Conservation (phyloP, 768 basidiomycete species). For the Panellus pusillus region DNA sequence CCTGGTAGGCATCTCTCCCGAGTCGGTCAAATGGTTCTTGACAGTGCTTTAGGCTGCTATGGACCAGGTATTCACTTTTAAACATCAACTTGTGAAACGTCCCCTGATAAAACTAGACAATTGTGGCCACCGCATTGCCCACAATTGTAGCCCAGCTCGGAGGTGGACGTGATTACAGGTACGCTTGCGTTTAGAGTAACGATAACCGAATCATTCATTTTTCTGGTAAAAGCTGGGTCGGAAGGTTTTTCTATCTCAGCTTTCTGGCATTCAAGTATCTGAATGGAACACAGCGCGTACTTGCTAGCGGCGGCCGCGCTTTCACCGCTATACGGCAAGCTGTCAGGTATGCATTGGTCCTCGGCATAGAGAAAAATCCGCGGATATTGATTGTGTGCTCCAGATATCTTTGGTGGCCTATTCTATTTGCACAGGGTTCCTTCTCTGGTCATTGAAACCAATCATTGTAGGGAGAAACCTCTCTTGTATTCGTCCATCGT, state of each 20-base stretch:
- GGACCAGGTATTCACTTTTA: constrained; percentile 48
- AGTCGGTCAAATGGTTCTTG: constrained; percentile 16
- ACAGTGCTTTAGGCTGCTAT: constrained; percentile 43
- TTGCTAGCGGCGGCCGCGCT: constrained; percentile 67
- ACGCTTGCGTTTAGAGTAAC: not conserved
- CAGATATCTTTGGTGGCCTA: constrained; percentile 17
- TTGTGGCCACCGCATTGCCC: constrained; percentile 74
- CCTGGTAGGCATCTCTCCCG: constrained; percentile 27
- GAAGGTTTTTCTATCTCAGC: constrained; percentile 43
- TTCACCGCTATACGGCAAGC: constrained; percentile 75
- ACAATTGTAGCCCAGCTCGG: constrained; percentile 69
- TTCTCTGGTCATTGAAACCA: not conserved
- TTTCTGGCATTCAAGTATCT: not conserved
- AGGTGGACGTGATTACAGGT: constrained; percentile 54
- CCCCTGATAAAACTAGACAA: constrained; percentile 41
- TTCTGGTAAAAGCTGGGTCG: constrained; percentile 58
- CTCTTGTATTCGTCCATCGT: constrained; percentile 65
- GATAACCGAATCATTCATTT: not conserved
- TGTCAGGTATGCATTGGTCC: constrained; percentile 65
- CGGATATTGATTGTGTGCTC: not conserved
- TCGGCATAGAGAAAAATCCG: not conserved
- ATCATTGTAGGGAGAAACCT: constrained; percentile 52
- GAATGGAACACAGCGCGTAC: constrained; percentile 56
- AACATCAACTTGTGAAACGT: not conserved
- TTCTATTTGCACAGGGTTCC: not conserved